phyloP scores from a whole-genome alignment of 2,329 filamentous ascomycete genomes.

The Tolypocladium nubicola region DNA sequence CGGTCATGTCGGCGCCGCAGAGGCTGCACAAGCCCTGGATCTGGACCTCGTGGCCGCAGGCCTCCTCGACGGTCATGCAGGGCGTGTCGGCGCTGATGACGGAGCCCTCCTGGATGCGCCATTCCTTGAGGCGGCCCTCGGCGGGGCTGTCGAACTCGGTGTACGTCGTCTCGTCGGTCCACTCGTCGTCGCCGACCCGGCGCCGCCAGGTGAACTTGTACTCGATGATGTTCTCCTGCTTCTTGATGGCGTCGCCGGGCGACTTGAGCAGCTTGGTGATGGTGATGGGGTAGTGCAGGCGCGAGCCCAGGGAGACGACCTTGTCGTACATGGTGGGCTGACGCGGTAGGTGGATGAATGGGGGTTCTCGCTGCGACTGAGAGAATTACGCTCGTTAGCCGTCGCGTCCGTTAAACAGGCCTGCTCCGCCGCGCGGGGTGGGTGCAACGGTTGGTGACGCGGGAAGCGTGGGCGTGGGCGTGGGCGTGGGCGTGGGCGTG shows the following conservation, averaged over 20 bases:
- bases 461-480: neutral
- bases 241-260: constrained; percentile 63
- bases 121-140: constrained; percentile 68
- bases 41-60: constrained; percentile 83
- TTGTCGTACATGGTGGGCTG: constrained; percentile 25
- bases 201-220: constrained; percentile 80
- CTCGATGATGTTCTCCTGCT: constrained; percentile 68
- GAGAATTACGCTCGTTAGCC: neutral
- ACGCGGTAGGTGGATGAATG: neutral
- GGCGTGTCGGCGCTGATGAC: constrained; percentile 47
- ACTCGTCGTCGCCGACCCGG: constrained; percentile 57
- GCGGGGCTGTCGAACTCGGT: constrained; percentile 74
- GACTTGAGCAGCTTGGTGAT: constrained; percentile 75
- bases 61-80: constrained; percentile 74
- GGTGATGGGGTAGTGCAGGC: constrained; percentile 86
- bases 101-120: constrained; percentile 62
- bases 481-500: neutral
- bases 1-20: constrained; percentile 94
- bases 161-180: constrained; percentile 54
- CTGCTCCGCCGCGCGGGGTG: neutral
- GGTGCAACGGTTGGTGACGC: neutral
- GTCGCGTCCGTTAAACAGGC: neutral
- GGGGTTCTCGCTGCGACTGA: neutral
- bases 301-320: constrained; percentile 40
- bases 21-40: constrained; percentile 83